phyloP scores from a whole-genome alignment of 352 stramenopile species.

The Phytopythium ostracodes region DNA sequence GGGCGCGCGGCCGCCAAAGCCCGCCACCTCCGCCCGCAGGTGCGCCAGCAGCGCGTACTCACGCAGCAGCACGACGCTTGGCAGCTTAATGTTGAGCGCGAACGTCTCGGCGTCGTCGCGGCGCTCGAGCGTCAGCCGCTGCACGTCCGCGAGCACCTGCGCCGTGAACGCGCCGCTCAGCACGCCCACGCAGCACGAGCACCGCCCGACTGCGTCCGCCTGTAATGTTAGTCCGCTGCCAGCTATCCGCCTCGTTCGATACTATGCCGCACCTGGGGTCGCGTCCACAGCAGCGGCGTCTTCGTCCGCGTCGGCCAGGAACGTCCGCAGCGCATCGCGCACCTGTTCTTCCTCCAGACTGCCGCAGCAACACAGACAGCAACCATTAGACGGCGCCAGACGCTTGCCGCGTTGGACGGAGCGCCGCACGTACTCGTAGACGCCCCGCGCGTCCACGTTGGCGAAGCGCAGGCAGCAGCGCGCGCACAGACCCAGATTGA shows the following conservation, averaged over 20 bases:
- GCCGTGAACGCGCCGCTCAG: conserved; percentile 42
- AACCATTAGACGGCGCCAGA: conserved; percentile 10
- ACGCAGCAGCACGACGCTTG: conserved; percentile 68
- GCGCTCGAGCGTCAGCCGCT: conserved; percentile 28
- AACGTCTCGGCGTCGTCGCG: conserved; percentile 69
- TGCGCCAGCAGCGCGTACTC: conserved; percentile 73
- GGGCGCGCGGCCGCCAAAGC: conserved; percentile 31
- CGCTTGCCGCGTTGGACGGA: not conserved
- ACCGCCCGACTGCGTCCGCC: conserved; percentile 17
- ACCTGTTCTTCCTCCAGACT: conserved; percentile 32
- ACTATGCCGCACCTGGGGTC: not conserved
- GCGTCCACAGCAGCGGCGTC: not conserved
- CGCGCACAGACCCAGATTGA: conserved; percentile 38
- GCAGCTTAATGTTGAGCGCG: conserved; percentile 77
- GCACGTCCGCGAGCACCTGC: conserved; percentile 36
- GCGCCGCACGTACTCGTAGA: conserved; percentile 54
- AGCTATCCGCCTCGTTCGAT: no score
- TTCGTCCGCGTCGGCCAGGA: not conserved
- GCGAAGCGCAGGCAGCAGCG: conserved; percentile 70
- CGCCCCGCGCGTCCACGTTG: conserved; percentile 28
- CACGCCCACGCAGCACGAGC: conserved; percentile 67
- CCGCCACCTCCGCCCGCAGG: conserved; percentile 27
- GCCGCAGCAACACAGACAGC: not conserved
- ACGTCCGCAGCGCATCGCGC: conserved; percentile 11
- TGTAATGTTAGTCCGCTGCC: no score